These are phyloP conservation scores for Trichoderma sp. DNA, from an alignment of 2,329 filamentous ascomycete species.

Conservation along the genomic window DNA sequence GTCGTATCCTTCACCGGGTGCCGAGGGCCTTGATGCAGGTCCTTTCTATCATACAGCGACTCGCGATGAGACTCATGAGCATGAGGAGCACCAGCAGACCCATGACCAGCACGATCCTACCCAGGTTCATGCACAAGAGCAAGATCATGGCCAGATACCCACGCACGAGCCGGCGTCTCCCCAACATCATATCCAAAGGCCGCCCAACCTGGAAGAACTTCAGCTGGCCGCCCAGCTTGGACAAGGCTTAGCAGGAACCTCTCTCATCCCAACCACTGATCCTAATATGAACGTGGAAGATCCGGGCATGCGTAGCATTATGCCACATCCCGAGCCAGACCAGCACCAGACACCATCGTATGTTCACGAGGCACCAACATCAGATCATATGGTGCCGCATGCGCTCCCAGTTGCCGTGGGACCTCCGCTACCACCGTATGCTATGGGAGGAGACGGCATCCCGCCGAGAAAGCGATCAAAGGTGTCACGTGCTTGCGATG, in stretches of 20 bases:
- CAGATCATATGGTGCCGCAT: slow-evolving; percentile 41
- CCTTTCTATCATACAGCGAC: slow-evolving; percentile 47
- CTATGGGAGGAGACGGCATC: slow-evolving; percentile 57
- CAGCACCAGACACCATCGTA: slow-evolving; percentile 41
- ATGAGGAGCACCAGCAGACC: slow-evolving; percentile 24
- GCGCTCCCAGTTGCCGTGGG: slow-evolving; percentile 39
- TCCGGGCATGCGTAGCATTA: slow-evolving; percentile 44
- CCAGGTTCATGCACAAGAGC: slow-evolving; percentile 34
- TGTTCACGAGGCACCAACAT: slow-evolving; percentile 40
- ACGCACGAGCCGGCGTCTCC: slow-evolving; percentile 40
- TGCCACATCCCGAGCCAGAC: slow-evolving; percentile 45
- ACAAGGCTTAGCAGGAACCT: slow-evolving; percentile 51
- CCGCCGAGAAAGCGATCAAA: slow-evolving; percentile 78
- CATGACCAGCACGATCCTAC: slow-evolving; percentile 34
- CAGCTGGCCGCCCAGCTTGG: slow-evolving; percentile 61
- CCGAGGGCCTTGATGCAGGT: slow-evolving; percentile 45
- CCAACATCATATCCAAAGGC: slow-evolving; percentile 44
- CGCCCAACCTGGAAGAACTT: slow-evolving; percentile 56
- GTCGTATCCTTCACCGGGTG: slow-evolving; percentile 50
- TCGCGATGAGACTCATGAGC: slow-evolving; percentile 36
- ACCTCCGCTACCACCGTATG: slow-evolving; percentile 42
- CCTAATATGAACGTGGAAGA: slow-evolving; percentile 48
- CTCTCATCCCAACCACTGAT: slow-evolving; percentile 52
- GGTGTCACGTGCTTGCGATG: slow-evolving; percentile 85
- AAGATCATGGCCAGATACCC: slow-evolving; percentile 35